Conservation (phyloP, 805 yeast species). For the Huiozyma naganishii region DNA sequence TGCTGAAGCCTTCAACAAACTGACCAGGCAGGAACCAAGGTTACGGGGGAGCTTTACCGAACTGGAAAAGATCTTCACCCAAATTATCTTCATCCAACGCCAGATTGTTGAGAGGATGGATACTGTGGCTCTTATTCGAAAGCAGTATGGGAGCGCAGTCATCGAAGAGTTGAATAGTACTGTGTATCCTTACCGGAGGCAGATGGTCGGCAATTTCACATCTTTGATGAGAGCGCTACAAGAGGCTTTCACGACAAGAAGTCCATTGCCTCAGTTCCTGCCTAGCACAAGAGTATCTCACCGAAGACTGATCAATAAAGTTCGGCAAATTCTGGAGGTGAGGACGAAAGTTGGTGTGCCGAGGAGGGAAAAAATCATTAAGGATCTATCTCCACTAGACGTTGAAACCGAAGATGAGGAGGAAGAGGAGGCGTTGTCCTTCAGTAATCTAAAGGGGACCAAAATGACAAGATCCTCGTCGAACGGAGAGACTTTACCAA, state of each 20-base stretch:
- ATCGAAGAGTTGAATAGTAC: slow-evolving; percentile 33
- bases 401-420: slow-evolving; percentile 2
- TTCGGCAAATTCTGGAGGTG: slow-evolving; percentile 28
- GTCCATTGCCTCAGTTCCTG: slow-evolving; percentile 40
- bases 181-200: slow-evolving; percentile 36
- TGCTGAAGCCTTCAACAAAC: slow-evolving; percentile 32
- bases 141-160: slow-evolving; percentile 36
- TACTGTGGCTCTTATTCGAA: slow-evolving; percentile 33
- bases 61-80: slow-evolving; percentile 31
- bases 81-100: slow-evolving; percentile 35
- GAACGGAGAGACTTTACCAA: not conserved
- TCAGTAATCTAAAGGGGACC: not conserved
- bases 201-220: slow-evolving; percentile 32
- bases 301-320: slow-evolving; percentile 34
- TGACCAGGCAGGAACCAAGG: slow-evolving; percentile 38
- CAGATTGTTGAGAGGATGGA: slow-evolving; percentile 40
- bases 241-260: slow-evolving; percentile 33
- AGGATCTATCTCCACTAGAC: not conserved
- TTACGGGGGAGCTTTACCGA: slow-evolving; percentile 36
- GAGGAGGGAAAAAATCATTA: not conserved
- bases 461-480: not conserved
- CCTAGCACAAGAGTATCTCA: slow-evolving; percentile 42
- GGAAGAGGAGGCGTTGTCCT: not conserved
- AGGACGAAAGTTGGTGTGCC: slow-evolving; percentile 12
- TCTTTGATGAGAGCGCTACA: slow-evolving; percentile 33